Conservation (phyloP, 768 basidiomycete genomes). For the Mycena vulgaris region DNA sequence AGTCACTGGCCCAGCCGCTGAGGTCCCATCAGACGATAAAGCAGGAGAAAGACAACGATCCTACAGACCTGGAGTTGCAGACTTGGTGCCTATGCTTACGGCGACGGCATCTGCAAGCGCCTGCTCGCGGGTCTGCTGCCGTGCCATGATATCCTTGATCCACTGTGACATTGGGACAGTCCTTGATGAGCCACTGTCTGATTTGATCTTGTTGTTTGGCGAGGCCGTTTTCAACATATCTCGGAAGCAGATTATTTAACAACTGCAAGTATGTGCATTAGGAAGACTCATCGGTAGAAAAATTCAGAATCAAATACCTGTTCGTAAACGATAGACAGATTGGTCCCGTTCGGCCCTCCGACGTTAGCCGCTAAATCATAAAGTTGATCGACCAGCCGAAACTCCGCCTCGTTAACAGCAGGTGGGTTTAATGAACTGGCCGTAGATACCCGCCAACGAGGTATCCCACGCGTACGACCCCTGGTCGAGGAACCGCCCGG, state of each 20-base stretch:
- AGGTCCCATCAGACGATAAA: neutral
- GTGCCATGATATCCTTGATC: conserved; percentile 39
- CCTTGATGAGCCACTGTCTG: conserved; percentile 45
- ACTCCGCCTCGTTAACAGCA: conserved; percentile 48
- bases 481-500: conserved; percentile 44
- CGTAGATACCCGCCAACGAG: conserved; percentile 43
- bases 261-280: conserved; percentile 18
- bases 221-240: conserved; percentile 33
- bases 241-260: conserved; percentile 47
- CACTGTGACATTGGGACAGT: conserved; percentile 41
- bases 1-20: conserved; percentile 8
- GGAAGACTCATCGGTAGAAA: too few relatives aligned
- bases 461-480: conserved; percentile 47
- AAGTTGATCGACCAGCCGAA: conserved; percentile 47
- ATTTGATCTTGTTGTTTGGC: conserved; percentile 44
- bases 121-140: conserved; percentile 35
- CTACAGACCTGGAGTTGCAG: neutral
- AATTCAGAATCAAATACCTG: neutral
- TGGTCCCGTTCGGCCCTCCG: conserved; percentile 44
- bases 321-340: conserved; percentile 47
- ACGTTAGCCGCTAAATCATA: conserved; percentile 43
- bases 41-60: neutral
- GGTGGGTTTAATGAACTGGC: conserved; percentile 47
- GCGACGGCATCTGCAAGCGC: conserved; percentile 9
- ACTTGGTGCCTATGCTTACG: neutral